Conservation (phyloP, 1,284 basidiomycete genomes). For the Gymnopus androsaceus region DNA sequence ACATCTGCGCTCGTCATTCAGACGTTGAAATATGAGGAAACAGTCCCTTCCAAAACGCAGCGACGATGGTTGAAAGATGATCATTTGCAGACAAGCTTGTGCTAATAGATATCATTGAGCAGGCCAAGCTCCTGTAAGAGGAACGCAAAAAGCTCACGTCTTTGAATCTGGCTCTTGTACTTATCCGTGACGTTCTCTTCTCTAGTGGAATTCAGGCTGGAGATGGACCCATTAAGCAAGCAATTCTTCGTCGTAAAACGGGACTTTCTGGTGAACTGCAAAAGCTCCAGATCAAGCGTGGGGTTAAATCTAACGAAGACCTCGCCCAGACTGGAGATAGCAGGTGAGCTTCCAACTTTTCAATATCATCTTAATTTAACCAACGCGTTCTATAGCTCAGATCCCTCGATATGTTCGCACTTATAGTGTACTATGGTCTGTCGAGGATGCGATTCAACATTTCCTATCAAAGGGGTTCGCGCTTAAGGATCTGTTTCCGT, state of each 20-base stretch:
- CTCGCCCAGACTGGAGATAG: conserved; percentile 64
- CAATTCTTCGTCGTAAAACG: conserved; percentile 82
- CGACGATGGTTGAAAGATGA: not conserved
- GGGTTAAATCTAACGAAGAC: conserved; percentile 65
- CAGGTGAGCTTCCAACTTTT: conserved; percentile 52
- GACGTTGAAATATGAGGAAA: conserved; percentile 86
- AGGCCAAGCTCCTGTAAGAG: conserved; percentile 65
- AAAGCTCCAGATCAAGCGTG: conserved; percentile 80
- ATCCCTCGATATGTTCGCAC: conserved; percentile 87
- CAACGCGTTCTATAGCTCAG: conserved; percentile 42
- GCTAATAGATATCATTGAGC: conserved; percentile 65
- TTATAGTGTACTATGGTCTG: conserved; percentile 73
- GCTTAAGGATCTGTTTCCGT: not conserved
- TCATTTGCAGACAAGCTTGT: conserved; percentile 63
- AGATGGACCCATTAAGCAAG: conserved; percentile 85
- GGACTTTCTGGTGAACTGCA: conserved; percentile 86
- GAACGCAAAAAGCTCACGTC: conserved; percentile 78
- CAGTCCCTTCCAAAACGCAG: conserved; percentile 32
- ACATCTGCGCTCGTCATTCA: conserved; percentile 83
- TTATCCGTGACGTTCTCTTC: conserved; percentile 87
- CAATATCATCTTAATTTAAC: conserved; percentile 72
- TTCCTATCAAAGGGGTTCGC: conserved; percentile 47
- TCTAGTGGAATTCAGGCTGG: conserved; percentile 83
- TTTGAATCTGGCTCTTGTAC: conserved; percentile 73
- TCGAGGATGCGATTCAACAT: conserved; percentile 56